Evolutionary conservation across 2,329 filamentous ascomycete species (phyloP).

Genomic region (Sclerotinia trifoliorum): DNA sequence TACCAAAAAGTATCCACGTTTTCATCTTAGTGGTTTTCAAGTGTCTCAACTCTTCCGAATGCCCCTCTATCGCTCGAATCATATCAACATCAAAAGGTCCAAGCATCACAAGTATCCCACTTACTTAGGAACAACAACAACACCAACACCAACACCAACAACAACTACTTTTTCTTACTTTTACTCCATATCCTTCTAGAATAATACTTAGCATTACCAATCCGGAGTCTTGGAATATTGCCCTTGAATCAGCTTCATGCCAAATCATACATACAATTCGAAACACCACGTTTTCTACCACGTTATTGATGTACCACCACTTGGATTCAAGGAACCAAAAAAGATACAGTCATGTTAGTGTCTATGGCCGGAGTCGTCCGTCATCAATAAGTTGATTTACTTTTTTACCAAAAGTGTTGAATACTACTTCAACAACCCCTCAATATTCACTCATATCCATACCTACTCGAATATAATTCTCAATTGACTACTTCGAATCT

Average conservation of each 20-base stretch:
- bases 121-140: slow-evolving; percentile 9
- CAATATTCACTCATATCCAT: slow-evolving; percentile 9
- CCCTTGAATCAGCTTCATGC: slow-evolving; percentile 25
- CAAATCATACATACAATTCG: slow-evolving; percentile 21
- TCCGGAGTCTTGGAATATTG: background rate
- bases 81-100: slow-evolving; percentile 4
- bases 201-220: background rate
- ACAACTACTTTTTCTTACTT: no score
- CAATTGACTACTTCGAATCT: background rate
- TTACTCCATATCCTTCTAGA: slow-evolving; percentile 12
- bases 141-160: background rate
- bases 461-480: slow-evolving; percentile 1
- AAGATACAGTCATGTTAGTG: slow-evolving; percentile 27
- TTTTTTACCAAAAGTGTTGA: slow-evolving; percentile 21
- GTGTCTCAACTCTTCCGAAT: slow-evolving; percentile 5
- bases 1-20: background rate
- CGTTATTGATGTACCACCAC: slow-evolving; percentile 24
- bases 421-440: slow-evolving; percentile 14
- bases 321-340: slow-evolving; percentile 23
- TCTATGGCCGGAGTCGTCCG: slow-evolving; percentile 24
- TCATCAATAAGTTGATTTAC: slow-evolving; percentile 23
- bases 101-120: background rate
- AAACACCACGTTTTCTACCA: slow-evolving; percentile 27
- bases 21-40: background rate
- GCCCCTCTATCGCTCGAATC: slow-evolving; percentile 14